phyloP scores from a whole-genome alignment of 73 alveolate species.

The Paramecium bursaria region DNA sequence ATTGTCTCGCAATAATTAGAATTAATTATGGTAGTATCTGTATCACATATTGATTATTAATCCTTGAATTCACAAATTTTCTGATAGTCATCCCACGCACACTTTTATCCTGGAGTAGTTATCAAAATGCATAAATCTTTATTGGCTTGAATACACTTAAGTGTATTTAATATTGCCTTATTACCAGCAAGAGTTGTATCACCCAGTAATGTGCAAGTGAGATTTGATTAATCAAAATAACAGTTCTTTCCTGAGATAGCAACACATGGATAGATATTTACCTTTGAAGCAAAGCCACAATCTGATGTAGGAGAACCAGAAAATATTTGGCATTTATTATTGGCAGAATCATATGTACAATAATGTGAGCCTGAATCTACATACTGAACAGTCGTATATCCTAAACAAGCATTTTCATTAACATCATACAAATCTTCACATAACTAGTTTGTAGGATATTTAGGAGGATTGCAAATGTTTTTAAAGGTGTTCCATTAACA shows the following conservation, averaged over 20 bases:
- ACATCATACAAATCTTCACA: conserved; percentile 1
- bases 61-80: too few species aligned
- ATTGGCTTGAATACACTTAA: conserved; percentile 7
- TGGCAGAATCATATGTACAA: conserved; percentile 16
- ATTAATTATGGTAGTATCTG: too few species aligned
- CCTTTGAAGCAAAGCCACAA: conserved; percentile 6
- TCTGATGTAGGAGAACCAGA: conserved; percentile 1
- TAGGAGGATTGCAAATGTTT: background rate
- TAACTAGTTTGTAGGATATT: background rate
- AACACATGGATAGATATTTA: conserved; percentile 41
- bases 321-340: background rate
- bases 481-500: conserved; percentile 14
- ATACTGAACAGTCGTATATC: background rate
- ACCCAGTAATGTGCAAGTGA: conserved; percentile 6
- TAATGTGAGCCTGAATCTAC: background rate
- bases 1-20: too few species aligned
- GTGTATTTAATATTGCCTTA: background rate
- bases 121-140: background rate
- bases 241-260: conserved; percentile 25
- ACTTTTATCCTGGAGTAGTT: background rate
- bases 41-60: too few species aligned
- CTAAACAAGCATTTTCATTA: conserved; percentile 27
- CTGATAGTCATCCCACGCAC: background rate
- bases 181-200: too few species aligned
- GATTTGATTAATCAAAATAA: conserved; percentile 19